phyloP scores from a whole-genome alignment of 169 alveolate species.

The Eimeria acervulina region DNA sequence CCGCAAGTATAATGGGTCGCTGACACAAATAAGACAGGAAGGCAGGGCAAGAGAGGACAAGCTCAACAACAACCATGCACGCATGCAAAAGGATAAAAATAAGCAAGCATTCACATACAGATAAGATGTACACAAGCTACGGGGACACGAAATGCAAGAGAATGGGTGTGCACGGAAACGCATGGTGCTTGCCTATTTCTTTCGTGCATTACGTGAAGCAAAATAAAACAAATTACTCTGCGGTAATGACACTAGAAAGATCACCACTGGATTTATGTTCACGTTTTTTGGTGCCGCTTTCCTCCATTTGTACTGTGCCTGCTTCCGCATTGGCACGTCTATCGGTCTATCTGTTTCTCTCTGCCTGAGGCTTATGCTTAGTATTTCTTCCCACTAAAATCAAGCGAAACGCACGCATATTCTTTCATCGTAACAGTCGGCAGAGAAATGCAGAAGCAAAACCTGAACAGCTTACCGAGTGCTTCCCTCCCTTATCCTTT shows the following conservation, averaged over 20 bases:
- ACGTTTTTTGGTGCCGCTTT: no score
- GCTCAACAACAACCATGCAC: neutral
- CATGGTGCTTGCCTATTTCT: no score
- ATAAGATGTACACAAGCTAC: neutral
- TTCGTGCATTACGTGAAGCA: neutral
- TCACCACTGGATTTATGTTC: neutral
- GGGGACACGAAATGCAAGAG: neutral
- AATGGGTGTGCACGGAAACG: neutral
- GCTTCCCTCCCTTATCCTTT: conserved; percentile 89
- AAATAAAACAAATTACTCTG: neutral
- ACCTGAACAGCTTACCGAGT: conserved; percentile 47
- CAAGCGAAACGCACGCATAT: no score
- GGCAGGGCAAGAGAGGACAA: neutral
- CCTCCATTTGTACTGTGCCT: neutral
- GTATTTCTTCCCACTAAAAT: no score
- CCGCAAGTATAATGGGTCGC: conserved; percentile 89
- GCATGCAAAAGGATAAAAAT: neutral
- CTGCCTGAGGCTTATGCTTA: neutral
- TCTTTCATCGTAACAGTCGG: neutral
- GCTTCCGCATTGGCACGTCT: neutral
- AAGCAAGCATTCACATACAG: neutral
- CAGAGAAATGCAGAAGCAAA: neutral
- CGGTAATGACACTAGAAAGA: no score
- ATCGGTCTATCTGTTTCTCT: neutral
- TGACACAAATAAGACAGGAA: conserved; percentile 2